Evolutionary conservation across 148 eudicot genomes (phyloP).

Genomic region (Cornus suecica): DNA sequence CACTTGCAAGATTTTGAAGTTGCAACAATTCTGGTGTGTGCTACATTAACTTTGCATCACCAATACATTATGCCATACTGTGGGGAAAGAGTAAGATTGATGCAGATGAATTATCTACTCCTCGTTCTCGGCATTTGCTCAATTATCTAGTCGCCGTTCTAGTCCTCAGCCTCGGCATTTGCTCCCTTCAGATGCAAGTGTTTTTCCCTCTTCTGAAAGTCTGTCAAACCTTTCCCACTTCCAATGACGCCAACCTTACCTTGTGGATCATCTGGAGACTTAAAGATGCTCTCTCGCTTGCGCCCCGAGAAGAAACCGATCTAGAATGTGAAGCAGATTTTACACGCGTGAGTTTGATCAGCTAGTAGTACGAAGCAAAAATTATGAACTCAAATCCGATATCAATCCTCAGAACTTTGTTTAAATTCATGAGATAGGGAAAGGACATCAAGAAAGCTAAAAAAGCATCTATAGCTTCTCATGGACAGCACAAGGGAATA

Average conservation of each 20-base stretch:
- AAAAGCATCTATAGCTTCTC: neutral
- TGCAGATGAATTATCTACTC: conserved; percentile 29
- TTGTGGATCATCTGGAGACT: conserved; percentile 93
- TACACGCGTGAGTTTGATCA: neutral
- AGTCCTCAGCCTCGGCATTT: conserved; percentile 64
- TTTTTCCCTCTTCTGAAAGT: conserved; percentile 90
- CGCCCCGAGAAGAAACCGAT: conserved; percentile 96
- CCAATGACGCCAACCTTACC: conserved; percentile 99
- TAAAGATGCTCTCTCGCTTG: conserved; percentile 91
- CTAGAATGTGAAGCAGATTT: conserved; percentile 23
- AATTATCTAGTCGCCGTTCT: too few relatives aligned
- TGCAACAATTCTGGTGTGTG: too few relatives aligned
- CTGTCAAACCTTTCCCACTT: conserved; percentile 97
- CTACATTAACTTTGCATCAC: too few relatives aligned
- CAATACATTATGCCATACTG: too few relatives aligned
- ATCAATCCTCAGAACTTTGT: neutral
- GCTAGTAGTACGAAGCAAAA: neutral
- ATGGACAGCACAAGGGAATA: neutral
- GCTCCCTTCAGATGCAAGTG: conserved; percentile 94
- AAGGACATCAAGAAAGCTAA: neutral
- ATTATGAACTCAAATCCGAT: neutral
- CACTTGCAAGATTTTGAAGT: too few relatives aligned
- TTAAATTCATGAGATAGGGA: neutral
- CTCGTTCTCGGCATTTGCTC: conserved; percentile 61
- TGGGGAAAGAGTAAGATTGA: too few relatives aligned